Evolutionary conservation across 2,329 filamentous ascomycete genomes (phyloP).

Genomic region (Lomentospora prolificans): DNA sequence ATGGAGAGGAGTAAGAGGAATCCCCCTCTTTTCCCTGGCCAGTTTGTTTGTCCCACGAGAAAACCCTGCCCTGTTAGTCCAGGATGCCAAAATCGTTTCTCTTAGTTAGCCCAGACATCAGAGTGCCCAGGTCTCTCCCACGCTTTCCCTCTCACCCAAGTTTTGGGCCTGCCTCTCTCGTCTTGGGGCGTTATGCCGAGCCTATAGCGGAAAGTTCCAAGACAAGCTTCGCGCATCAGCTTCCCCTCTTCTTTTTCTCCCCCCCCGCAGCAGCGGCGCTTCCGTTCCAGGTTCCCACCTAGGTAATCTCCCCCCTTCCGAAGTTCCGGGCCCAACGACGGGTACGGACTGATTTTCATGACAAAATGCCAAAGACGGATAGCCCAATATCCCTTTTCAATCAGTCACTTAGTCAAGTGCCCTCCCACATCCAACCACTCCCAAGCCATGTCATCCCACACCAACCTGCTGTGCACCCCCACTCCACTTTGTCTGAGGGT

Average conservation of each 20-base stretch:
- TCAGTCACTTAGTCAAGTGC: neutral
- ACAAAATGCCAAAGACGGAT: neutral
- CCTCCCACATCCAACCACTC: neutral
- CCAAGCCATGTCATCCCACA: neutral
- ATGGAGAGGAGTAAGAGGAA: neutral
- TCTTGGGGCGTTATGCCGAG: neutral
- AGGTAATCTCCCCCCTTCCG: neutral
- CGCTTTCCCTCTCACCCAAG: neutral
- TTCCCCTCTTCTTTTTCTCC: neutral
- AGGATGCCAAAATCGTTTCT: neutral
- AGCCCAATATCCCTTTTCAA: neutral
- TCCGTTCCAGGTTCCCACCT: neutral
- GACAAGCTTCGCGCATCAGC: neutral
- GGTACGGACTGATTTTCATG: neutral
- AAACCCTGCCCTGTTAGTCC: neutral
- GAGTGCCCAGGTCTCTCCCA: neutral
- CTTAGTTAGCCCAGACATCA: neutral
- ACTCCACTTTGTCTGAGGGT: neutral
- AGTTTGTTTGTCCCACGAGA: neutral
- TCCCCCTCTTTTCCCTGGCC: neutral
- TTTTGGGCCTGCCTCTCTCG: neutral
- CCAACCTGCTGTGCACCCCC: neutral
- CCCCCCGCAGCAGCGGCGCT: neutral
- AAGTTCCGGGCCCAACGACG: neutral
- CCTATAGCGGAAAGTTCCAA: neutral